These are phyloP conservation scores for Aspergillus kassunensis DNA, from an alignment of 495 filamentous ascomycete genomes.

Conservation along the genomic window DNA sequence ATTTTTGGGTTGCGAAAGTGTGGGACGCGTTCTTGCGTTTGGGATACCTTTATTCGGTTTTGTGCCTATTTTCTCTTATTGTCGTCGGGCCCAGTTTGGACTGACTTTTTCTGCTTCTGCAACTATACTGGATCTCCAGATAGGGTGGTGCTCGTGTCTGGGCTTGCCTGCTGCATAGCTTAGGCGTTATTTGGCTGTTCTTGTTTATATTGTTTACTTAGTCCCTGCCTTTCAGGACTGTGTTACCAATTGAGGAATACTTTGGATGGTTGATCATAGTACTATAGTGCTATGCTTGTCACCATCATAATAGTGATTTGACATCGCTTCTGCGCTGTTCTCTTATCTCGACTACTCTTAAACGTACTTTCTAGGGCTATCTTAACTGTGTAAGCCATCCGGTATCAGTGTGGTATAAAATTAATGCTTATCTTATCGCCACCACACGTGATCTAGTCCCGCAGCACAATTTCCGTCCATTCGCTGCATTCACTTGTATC, in stretches of 20 bases:
- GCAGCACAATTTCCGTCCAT: not conserved
- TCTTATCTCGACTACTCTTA: not conserved
- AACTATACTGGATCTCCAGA: not conserved
- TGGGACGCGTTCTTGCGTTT: constrained; percentile 13
- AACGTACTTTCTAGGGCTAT: too few relatives aligned
- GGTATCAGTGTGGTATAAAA: too few relatives aligned
- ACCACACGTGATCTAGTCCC: not conserved
- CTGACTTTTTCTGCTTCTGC: not conserved
- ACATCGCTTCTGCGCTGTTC: not conserved
- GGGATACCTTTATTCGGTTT: constrained; percentile 10
- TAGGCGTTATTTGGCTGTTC: constrained; percentile 8
- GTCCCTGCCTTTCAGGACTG: not conserved
- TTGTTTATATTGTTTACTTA: constrained; percentile 1
- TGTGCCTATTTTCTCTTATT: constrained; percentile 3
- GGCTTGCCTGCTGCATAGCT: constrained; percentile 13
- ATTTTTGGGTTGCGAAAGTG: constrained; percentile 21
- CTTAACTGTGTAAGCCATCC: too few relatives aligned
- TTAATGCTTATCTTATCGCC: not conserved
- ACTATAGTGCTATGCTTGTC: constrained; percentile 2
- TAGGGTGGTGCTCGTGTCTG: not conserved
- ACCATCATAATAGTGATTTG: constrained; percentile 3
- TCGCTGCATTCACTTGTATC: too few relatives aligned
- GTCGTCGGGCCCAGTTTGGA: not conserved
- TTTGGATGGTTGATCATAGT: constrained; percentile 1
- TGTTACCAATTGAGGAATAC: not conserved